phyloP scores from a whole-genome alignment of 179 eudicot genomes.

The Spergularia azorica region DNA sequence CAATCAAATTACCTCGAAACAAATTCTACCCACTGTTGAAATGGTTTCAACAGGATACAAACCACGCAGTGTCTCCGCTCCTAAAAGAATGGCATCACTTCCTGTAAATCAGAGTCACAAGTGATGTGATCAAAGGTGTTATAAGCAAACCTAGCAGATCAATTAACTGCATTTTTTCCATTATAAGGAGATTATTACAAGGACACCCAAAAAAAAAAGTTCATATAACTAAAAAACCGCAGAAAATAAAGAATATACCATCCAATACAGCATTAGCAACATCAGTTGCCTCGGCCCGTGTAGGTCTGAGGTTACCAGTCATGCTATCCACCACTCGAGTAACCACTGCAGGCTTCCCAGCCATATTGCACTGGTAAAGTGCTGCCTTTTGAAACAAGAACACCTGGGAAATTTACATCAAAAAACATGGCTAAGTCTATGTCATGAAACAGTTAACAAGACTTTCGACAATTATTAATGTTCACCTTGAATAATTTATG shows the following conservation, averaged over 20 bases:
- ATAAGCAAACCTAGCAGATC: conserved; percentile 25
- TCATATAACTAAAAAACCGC: background rate
- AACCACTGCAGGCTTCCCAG: conserved; percentile 50
- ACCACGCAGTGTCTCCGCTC: conserved; percentile 96
- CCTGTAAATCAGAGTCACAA: conserved; percentile 39
- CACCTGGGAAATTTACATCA: conserved; percentile 30
- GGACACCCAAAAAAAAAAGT: background rate
- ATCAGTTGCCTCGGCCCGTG: conserved; percentile 99
- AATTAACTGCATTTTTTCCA: conserved; percentile 38
- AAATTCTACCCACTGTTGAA: conserved; percentile 60
- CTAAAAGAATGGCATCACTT: conserved; percentile 90
- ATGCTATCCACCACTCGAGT: conserved; percentile 97
- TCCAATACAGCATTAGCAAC: conserved; percentile 96
- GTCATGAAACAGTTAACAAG: background rate
- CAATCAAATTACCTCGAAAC: conserved; percentile 39
- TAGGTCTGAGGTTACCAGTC: conserved; percentile 93
- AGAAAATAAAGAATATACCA: conserved; percentile 35
- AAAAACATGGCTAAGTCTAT: background rate
- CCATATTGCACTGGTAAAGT: conserved; percentile 46
- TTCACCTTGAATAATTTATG: background rate
- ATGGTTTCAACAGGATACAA: conserved; percentile 82
- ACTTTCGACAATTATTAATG: too few relatives aligned
- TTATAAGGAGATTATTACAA: background rate
- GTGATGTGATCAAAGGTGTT: background rate
- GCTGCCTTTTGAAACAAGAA: conserved; percentile 59